Evolutionary conservation across 2,329 filamentous ascomycete species (phyloP).

Genomic region (Fusarium paranaense): DNA sequence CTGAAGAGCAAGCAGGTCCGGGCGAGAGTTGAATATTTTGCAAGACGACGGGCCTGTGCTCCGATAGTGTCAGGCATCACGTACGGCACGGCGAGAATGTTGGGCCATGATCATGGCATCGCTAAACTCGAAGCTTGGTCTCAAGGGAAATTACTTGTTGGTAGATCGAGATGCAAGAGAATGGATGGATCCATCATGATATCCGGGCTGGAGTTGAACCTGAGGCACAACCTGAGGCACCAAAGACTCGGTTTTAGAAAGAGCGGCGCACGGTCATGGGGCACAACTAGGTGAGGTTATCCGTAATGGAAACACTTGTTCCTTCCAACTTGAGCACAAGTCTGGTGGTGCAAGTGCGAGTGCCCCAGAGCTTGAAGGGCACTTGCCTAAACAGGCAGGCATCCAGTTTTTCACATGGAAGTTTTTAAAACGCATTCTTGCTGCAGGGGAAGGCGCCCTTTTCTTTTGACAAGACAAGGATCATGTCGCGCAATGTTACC

Average conservation of each 20-base stretch:
- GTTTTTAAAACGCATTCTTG: neutral
- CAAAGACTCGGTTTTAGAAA: neutral
- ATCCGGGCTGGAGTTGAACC: neutral
- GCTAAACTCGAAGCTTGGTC: neutral
- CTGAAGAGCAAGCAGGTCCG: neutral
- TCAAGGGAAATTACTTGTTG: neutral
- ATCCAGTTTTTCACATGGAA: neutral
- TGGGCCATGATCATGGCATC: neutral
- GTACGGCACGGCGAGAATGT: neutral
- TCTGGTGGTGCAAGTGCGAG: neutral
- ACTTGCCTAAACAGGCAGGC: constrained; percentile 13
- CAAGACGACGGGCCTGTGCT: neutral
- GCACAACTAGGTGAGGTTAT: constrained; percentile 4
- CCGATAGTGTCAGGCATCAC: neutral
- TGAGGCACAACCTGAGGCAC: constrained; percentile 4
- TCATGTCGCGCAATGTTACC: constrained; percentile 5
- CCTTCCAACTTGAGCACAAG: constrained; percentile 11
- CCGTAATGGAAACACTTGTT: constrained; percentile 1
- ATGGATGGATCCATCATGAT: neutral
- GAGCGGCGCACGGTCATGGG: neutral
- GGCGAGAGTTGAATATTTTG: neutral
- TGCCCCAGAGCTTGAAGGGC: neutral
- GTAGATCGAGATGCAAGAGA: neutral
- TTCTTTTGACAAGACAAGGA: neutral
- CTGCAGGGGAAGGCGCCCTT: constrained; percentile 5